These are phyloP conservation scores for Calvatia gigantea DNA, from an alignment of 768 basidiomycete species.

Conservation along the genomic window DNA sequence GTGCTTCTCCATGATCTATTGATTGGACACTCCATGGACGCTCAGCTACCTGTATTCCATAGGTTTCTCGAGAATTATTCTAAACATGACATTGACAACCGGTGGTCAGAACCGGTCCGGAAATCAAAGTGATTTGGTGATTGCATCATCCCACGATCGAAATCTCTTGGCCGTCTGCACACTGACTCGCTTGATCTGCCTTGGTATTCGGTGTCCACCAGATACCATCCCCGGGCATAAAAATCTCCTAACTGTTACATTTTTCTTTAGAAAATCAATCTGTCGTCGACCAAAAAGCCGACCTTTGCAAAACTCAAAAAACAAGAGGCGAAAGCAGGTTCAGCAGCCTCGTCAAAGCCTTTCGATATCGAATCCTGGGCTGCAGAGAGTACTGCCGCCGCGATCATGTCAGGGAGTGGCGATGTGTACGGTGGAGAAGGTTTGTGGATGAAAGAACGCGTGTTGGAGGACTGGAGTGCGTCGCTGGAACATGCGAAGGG, in stretches of 20 bases:
- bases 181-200: neutral
- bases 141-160: slow-evolving; percentile 13
- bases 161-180: neutral
- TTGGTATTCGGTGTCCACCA: neutral
- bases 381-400: slow-evolving; percentile 35
- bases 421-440: slow-evolving; percentile 21
- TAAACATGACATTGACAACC: neutral
- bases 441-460: slow-evolving; percentile 51
- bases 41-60: neutral
- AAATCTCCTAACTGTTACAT: neutral
- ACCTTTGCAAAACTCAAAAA: slow-evolving; percentile 47
- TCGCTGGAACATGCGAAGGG: slow-evolving; percentile 53
- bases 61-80: neutral
- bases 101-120: neutral
- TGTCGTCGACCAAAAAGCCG: slow-evolving; percentile 22
- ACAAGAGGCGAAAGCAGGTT: slow-evolving; percentile 44
- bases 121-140: neutral
- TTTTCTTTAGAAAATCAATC: slow-evolving; percentile 8
- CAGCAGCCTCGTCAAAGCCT: slow-evolving; percentile 36
- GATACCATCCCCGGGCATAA: neutral
- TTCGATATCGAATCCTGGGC: slow-evolving; percentile 67
- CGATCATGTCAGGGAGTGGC: slow-evolving; percentile 27
- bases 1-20: neutral
- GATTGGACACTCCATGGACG: neutral
- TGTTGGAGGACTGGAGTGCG: slow-evolving; percentile 51